Evolutionary conservation across 2,329 filamentous ascomycete species (phyloP).

Genomic region (Dryadomyces quercivorus): DNA sequence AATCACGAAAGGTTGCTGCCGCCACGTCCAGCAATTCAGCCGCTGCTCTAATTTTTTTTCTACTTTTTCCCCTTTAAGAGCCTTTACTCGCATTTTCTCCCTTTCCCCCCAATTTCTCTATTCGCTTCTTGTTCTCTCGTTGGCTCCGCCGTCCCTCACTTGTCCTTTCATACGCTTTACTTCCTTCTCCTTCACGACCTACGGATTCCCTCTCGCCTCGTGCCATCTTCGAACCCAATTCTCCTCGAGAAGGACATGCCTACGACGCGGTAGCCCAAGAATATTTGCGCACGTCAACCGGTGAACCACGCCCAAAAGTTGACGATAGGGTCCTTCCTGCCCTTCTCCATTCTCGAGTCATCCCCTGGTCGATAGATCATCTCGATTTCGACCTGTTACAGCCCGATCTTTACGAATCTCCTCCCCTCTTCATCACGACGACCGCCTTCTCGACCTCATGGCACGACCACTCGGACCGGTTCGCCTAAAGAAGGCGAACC

Average conservation of each 20-base stretch:
- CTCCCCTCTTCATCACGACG: background rate
- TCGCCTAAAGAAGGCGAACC: constrained; percentile 70
- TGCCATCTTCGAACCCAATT: background rate
- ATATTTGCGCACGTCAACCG: too few relatives aligned
- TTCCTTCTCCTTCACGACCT: background rate
- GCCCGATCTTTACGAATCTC: background rate
- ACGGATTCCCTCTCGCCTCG: background rate
- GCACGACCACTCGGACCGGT: constrained; percentile 48
- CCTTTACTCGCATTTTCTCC: background rate
- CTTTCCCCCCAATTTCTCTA: background rate
- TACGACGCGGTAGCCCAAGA: background rate
- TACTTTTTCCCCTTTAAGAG: background rate
- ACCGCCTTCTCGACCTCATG: constrained; percentile 21
- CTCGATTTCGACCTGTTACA: background rate
- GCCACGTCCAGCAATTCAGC: background rate
- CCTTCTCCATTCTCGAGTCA: background rate
- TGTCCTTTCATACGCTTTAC: background rate
- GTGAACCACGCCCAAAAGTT: too few relatives aligned
- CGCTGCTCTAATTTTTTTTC: background rate
- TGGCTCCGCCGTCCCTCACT: background rate
- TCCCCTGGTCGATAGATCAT: too few relatives aligned
- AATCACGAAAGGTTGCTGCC: background rate
- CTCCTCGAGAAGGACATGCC: background rate
- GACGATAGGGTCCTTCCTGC: background rate
- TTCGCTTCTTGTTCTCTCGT: background rate